These are phyloP conservation scores for Aegilops sharonensis DNA, from an alignment of 176 grass and related monocot genomes.

Conservation along the genomic window DNA sequence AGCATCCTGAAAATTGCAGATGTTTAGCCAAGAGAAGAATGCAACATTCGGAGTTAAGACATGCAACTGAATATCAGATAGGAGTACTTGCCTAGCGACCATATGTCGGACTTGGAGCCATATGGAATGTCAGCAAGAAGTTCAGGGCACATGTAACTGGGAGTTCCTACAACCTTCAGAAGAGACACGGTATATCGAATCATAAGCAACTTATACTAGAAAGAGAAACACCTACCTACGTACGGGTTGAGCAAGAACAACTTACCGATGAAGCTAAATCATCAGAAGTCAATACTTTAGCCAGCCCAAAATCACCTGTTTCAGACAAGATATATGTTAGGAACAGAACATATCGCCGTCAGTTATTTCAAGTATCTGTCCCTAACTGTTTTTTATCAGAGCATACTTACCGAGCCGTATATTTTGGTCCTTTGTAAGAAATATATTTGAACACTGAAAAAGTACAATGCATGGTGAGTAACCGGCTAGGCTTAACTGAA, in stretches of 20 bases:
- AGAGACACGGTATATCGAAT: neutral
- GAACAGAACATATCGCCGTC: constrained; percentile 21
- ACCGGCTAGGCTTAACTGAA: neutral
- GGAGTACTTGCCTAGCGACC: constrained; percentile 75
- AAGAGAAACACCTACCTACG: neutral
- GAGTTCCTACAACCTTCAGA: constrained; percentile 92
- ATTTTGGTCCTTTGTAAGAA: constrained; percentile 82
- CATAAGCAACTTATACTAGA: no score
- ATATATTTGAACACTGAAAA: constrained; percentile 89
- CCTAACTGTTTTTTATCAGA: neutral
- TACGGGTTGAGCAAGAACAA: constrained; percentile 7
- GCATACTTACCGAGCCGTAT: constrained; percentile 77
- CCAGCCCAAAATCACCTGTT: constrained; percentile 31
- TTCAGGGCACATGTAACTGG: constrained; percentile 99
- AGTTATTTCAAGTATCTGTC: constrained; percentile 1
- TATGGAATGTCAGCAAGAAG: constrained; percentile 99
- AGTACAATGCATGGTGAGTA: constrained; percentile 11
- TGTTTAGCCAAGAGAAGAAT: constrained; percentile 19
- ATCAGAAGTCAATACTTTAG: constrained; percentile 84
- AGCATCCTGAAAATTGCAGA: constrained; percentile 58
- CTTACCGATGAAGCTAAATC: constrained; percentile 96
- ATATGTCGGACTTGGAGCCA: constrained; percentile 98
- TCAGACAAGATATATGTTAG: constrained; percentile 9
- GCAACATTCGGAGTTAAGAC: neutral
- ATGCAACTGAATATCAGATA: constrained; percentile 6